Conservation (phyloP, 176 grass and related monocot genomes). For the Luzula sylvatica region DNA sequence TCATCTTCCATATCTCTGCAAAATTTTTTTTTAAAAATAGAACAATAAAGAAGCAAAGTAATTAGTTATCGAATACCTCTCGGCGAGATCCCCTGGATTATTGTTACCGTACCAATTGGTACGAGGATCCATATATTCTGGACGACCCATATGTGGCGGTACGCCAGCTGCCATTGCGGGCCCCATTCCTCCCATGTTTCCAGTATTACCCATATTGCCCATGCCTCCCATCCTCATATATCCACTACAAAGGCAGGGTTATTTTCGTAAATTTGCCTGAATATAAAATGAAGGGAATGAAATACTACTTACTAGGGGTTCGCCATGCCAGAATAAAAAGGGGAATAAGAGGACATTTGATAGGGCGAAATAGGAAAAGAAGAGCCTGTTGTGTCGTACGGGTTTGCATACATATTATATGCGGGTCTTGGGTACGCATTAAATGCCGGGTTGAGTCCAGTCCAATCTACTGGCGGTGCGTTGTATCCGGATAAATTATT, state of each 20-base stretch:
- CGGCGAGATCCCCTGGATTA: neutral
- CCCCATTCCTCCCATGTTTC: conserved; percentile 11
- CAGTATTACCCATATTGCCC: neutral
- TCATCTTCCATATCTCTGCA: conserved; percentile 8
- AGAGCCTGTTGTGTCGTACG: neutral
- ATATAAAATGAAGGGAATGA: neutral
- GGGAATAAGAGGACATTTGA: conserved; percentile 23
- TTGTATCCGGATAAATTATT: conserved; percentile 8
- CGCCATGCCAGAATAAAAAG: conserved; percentile 18
- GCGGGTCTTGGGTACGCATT: conserved; percentile 17
- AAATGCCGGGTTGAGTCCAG: conserved; percentile 8
- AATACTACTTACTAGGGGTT: conserved; percentile 17
- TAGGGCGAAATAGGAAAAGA: conserved; percentile 16
- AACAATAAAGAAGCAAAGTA: no score
- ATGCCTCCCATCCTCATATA: conserved; percentile 23
- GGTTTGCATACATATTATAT: no score
- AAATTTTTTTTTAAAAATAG: neutral
- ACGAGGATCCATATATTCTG: conserved; percentile 20
- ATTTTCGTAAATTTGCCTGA: no score
- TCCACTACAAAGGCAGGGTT: conserved; percentile 10
- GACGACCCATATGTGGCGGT: conserved; percentile 11
- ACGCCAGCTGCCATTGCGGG: conserved; percentile 16
- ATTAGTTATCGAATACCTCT: conserved; percentile 5
- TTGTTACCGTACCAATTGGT: conserved; percentile 8
- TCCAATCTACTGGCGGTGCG: conserved; percentile 18